Conservation (phyloP, 2,329 filamentous ascomycete genomes). For the Phyllachora maydis region DNA sequence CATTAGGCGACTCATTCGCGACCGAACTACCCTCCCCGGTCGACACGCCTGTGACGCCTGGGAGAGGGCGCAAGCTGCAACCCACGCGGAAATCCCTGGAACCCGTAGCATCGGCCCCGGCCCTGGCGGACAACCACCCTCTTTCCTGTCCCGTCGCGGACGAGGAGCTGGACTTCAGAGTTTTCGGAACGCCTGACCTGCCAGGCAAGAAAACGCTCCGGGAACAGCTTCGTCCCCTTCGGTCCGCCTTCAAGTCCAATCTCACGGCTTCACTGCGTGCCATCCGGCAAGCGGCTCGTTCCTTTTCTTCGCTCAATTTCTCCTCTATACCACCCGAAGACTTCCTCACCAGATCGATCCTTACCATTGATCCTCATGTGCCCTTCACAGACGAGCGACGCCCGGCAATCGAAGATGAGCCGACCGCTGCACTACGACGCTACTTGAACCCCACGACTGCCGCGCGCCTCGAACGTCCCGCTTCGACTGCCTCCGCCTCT, state of each 20-base stretch:
- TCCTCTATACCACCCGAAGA: slow-evolving; percentile 45
- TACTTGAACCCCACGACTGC: slow-evolving; percentile 45
- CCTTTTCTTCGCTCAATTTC: slow-evolving; percentile 40
- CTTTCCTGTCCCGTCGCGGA: slow-evolving; percentile 18
- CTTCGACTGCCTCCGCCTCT: slow-evolving; percentile 8
- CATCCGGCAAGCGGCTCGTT: slow-evolving; percentile 40
- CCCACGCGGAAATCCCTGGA: slow-evolving; percentile 28
- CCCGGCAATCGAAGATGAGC: slow-evolving; percentile 39
- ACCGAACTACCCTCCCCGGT: slow-evolving; percentile 25
- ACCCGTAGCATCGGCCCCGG: slow-evolving; percentile 32
- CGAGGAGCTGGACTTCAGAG: slow-evolving; percentile 26
- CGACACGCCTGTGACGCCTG: slow-evolving; percentile 23
- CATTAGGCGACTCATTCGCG: slow-evolving; percentile 30
- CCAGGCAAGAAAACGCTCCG: slow-evolving; percentile 12
- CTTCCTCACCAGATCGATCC: slow-evolving; percentile 44
- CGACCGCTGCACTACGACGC: slow-evolving; percentile 42
- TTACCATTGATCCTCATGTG: slow-evolving; percentile 44
- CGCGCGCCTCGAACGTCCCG: slow-evolving; percentile 18
- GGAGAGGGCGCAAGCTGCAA: slow-evolving; percentile 17
- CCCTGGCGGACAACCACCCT: slow-evolving; percentile 28
- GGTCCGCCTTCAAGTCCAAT: slow-evolving; percentile 46
- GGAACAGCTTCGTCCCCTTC: slow-evolving; percentile 22
- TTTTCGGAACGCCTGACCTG: slow-evolving; percentile 12
- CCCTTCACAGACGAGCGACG: slow-evolving; percentile 48
- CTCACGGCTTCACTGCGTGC: slow-evolving; percentile 45